A percentile compares a stretch with the other conserved stretches of the same genome.
phyloP scores from a whole-genome alignment of 331 rosid genomes.

The Quercus lobata region DNA sequence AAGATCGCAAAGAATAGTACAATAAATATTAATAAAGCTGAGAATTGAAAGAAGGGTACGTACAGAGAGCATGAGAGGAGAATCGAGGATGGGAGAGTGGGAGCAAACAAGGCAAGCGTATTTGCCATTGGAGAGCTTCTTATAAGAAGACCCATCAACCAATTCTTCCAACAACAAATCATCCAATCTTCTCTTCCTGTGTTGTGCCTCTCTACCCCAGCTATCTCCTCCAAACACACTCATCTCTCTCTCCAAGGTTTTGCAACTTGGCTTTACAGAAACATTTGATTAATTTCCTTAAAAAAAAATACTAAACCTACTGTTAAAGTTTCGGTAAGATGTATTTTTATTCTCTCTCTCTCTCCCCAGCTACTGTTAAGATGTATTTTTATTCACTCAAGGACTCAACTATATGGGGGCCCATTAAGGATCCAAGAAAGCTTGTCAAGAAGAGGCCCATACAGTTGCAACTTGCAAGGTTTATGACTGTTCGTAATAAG shows the following conservation, averaged over 20 bases:
- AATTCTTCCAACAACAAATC: conserved; percentile 15
- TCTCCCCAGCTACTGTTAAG: too few relatives aligned
- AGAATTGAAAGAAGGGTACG: not conserved
- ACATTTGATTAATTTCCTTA: too few relatives aligned
- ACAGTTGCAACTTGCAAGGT: too few relatives aligned
- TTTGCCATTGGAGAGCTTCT: conserved; percentile 32
- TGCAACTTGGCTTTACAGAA: not conserved
- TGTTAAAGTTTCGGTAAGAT: too few relatives aligned
- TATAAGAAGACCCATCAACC: conserved; percentile 11
- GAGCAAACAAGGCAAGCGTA: conserved; percentile 32
- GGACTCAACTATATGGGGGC: too few relatives aligned
- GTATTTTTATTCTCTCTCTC: too few relatives aligned
- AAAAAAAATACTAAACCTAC: too few relatives aligned
- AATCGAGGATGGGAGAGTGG: conserved; percentile 29
- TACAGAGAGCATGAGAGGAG: conserved; percentile 37
- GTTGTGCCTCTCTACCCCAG: conserved; percentile 37
- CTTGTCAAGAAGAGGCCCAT: too few relatives aligned
- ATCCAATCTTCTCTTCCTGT: conserved; percentile 32
- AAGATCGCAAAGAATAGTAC: too few relatives aligned
- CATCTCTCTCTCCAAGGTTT: conserved; percentile 2
- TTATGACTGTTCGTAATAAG: too few relatives aligned
- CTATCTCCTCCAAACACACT: conserved; percentile 46
- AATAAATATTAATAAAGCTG: not conserved
- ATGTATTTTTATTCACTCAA: too few relatives aligned
- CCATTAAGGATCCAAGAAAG: too few relatives aligned